Base-by-base conservation (phyloP, 768 basidiomycete genomes). In the Cystobasidiopsis lactophilus region DNA sequence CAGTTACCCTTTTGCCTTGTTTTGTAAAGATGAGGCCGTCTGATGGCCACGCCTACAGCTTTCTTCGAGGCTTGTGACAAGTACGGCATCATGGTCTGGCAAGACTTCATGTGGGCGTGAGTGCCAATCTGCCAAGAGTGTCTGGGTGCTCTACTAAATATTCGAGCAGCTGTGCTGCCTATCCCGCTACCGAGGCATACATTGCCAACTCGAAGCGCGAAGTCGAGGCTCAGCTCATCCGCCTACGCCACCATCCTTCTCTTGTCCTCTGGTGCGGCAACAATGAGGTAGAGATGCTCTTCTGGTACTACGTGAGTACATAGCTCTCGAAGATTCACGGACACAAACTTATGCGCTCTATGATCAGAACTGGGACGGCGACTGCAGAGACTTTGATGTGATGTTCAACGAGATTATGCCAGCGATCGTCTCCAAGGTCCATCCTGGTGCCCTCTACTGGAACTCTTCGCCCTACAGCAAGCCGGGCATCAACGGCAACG, bases 91-190 rank as follows among this genome's bases (percentile, higher is more conserved):
- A 72, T 93, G 31, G 86, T 93, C 27, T 93, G 88, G 89, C 88
- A 93, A 68, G 91, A 93, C 67, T 89, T 93, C 67, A 80, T 84
- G 80, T 95, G 95, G 65, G 86, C 79, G 27, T 51, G n/a, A n/a
- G n/a, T n/a, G n/a, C n/a, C n/a, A n/a, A n/a, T n/a, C n/a, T n/a
- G n/a, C n/a, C n/a, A n/a, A n/a, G n/a, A n/a, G n/a, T n/a, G n/a
- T n/a, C n/a, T n/a, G n/a, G n/a, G n/a, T n/a, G n/a, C n/a, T n/a
- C n/a, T n/a, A n/a, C n/a, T n/a, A n/a, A n/a, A n/a, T n/a, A n/a
- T n/a, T n/a, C n/a, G n/a, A n/a, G n/a, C n/a, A n/a, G n/a, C n/a
- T n/a, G 23, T 24, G 52, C 29, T 21, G 63, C 85, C 78, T 91
- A 93, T 63, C 88, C 88, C 0, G 88, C 84, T 2, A 79, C 7